Conservation (phyloP, 139 green algal genomes). For the Ulvella scutata region DNA sequence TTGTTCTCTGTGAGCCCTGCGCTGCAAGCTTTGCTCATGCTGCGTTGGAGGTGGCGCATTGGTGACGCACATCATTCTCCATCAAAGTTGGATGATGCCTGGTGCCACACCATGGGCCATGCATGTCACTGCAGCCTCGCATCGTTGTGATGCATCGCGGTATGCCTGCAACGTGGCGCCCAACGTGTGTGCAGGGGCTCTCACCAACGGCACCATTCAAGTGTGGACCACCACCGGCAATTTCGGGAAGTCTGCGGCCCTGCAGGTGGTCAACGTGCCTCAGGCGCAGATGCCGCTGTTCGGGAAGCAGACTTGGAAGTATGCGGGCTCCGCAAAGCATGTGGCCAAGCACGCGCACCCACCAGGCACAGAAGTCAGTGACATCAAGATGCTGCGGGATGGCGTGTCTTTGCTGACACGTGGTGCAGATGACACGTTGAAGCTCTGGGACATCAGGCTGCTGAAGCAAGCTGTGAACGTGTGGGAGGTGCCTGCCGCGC, state of each 20-base stretch:
- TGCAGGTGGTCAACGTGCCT: conserved; percentile 35
- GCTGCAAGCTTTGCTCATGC: background rate
- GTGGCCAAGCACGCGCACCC: conserved; percentile 35
- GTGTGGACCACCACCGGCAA: conserved; percentile 62
- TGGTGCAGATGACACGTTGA: conserved; percentile 66
- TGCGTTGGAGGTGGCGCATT: background rate
- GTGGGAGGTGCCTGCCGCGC: conserved; percentile 29
- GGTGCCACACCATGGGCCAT: background rate
- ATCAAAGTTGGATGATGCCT: background rate
- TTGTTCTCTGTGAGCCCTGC: no score
- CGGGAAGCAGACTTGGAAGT: conserved; percentile 59
- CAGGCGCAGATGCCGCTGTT: conserved; percentile 50
- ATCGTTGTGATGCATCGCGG: background rate
- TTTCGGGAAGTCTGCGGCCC: conserved; percentile 55
- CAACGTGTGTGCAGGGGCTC: conserved; percentile 5
- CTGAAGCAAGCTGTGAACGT: conserved; percentile 17
- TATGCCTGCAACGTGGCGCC: no score
- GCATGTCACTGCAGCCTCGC: background rate
- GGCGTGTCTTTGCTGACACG: conserved; percentile 52
- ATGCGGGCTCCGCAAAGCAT: conserved; percentile 27
- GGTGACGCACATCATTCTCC: no score
- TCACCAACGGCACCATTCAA: conserved; percentile 82
- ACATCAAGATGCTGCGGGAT: conserved; percentile 17
- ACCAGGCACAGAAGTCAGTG: conserved; percentile 48
- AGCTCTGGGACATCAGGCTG: conserved; percentile 65